These are phyloP conservation scores for Polytrichum commune DNA, from an alignment of 225 moss, liverwort and hornwort species.

Conservation along the genomic window DNA sequence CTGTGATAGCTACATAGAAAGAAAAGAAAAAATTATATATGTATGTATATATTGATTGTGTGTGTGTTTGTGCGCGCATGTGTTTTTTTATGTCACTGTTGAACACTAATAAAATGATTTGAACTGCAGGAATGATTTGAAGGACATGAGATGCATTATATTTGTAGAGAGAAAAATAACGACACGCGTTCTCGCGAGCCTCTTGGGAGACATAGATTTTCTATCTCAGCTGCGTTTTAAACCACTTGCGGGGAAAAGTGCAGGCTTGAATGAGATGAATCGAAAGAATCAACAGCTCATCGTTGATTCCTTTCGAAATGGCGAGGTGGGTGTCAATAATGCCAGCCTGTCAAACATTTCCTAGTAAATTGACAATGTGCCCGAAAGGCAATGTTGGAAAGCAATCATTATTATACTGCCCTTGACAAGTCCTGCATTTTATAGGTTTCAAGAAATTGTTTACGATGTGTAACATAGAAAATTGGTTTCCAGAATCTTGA, in stretches of 20 bases:
- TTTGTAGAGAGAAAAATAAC: conserved; percentile 91
- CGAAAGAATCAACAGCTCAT: conserved; percentile 72
- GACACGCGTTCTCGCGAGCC: conserved; percentile 66
- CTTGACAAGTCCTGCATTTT: no score
- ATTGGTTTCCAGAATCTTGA: no score
- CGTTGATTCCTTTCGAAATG: conserved; percentile 80
- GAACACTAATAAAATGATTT: not conserved
- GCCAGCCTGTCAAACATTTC: no score
- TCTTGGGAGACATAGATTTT: conserved; percentile 54
- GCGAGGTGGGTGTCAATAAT: conserved; percentile 44
- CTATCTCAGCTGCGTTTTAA: conserved; percentile 59
- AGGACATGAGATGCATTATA: conserved; percentile 83
- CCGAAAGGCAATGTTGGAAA: no score
- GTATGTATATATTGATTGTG: no score
- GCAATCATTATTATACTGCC: no score
- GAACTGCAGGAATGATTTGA: conserved; percentile 44
- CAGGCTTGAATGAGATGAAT: conserved; percentile 58
- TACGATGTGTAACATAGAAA: no score
- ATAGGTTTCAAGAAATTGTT: no score
- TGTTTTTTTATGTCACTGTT: no score
- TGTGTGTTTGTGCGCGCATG: not conserved
- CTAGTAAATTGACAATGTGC: no score
- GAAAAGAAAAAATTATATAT: no score
- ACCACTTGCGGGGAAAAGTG: conserved; percentile 63
- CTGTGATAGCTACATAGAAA: no score